These are phyloP conservation scores for Gaertneriomyces semiglobifer DNA, from an alignment of 192 early-diverging fungal species.

Conservation along the genomic window DNA sequence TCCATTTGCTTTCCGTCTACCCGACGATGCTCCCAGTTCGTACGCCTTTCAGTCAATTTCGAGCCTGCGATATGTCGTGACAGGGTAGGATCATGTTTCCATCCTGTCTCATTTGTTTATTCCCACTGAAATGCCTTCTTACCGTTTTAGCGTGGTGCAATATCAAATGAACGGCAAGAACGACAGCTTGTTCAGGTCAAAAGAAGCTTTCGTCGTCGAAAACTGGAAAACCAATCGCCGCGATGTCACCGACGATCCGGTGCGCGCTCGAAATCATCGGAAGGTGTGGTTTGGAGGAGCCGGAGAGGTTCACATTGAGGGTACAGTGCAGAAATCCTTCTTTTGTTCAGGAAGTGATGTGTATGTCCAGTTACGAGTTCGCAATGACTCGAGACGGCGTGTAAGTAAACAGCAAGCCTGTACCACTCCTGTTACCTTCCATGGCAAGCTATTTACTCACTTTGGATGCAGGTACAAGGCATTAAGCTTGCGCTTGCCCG, in stretches of 20 bases:
- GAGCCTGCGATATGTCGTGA: conserved; percentile 55
- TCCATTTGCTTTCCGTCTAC: conserved; percentile 61
- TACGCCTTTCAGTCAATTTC: conserved; percentile 48
- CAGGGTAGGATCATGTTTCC: conserved; percentile 41
- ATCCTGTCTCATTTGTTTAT: neutral
- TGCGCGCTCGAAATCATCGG: conserved; percentile 16
- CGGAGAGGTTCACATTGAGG: conserved; percentile 36
- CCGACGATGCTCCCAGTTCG: conserved; percentile 57
- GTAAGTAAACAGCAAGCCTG: conserved; percentile 25
- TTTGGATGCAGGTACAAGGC: conserved; percentile 49
- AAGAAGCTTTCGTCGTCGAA: conserved; percentile 62
- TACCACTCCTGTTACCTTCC: neutral
- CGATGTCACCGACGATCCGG: conserved; percentile 4
- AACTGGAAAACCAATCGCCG: conserved; percentile 26
- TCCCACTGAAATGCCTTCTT: neutral
- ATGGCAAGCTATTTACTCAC: neutral
- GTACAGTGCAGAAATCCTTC: conserved; percentile 17
- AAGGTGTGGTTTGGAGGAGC: conserved; percentile 30
- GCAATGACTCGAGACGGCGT: conserved; percentile 46
- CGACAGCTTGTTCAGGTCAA: conserved; percentile 54
- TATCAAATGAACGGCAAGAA: conserved; percentile 49
- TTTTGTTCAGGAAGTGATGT: conserved; percentile 30
- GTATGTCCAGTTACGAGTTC: conserved; percentile 31
- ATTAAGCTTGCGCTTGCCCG: conserved; percentile 44
- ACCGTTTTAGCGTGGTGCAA: conserved; percentile 42